Conservation (phyloP, 331 rosid genomes). For the Rhamnella rubrinervis region DNA sequence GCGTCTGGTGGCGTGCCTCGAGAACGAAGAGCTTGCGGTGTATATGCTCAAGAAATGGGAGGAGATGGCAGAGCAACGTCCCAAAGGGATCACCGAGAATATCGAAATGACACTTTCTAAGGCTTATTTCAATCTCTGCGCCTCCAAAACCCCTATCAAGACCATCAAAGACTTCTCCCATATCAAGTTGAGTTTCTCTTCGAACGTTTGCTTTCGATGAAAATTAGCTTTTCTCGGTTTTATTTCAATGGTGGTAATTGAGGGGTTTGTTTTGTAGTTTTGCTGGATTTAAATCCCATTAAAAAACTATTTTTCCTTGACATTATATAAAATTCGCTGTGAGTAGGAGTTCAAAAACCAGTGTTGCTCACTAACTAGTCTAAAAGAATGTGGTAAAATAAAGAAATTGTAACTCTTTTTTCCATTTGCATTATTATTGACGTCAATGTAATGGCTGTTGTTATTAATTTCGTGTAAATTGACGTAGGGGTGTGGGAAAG, state of each 20-base stretch:
- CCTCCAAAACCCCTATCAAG: constrained; percentile 57
- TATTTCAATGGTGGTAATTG: not conserved
- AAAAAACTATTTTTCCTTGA: too few relatives aligned
- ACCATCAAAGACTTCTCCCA: constrained; percentile 74
- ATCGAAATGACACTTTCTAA: constrained; percentile 66
- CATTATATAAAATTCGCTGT: too few relatives aligned
- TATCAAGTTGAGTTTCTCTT: constrained; percentile 48
- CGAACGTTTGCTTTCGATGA: not conserved
- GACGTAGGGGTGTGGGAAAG: constrained; percentile 89
- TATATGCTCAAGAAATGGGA: constrained; percentile 66
- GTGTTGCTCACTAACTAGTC: too few relatives aligned
- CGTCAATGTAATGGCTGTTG: not conserved
- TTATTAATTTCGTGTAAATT: constrained; percentile 12
- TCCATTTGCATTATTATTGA: too few relatives aligned
- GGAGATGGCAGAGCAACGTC: constrained; percentile 56
- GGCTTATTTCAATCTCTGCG: constrained; percentile 70
- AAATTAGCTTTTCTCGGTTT: not conserved
- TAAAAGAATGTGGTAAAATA: too few relatives aligned
- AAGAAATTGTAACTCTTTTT: too few relatives aligned
- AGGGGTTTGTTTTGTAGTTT: not conserved
- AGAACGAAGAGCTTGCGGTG: constrained; percentile 57
- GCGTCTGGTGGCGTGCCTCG: constrained; percentile 48
- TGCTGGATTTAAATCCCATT: too few relatives aligned
- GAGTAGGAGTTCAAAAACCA: too few relatives aligned
- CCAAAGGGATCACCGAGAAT: constrained; percentile 72